Conservation (phyloP, 495 filamentous ascomycete species). For the Endocarpon pusillum region DNA sequence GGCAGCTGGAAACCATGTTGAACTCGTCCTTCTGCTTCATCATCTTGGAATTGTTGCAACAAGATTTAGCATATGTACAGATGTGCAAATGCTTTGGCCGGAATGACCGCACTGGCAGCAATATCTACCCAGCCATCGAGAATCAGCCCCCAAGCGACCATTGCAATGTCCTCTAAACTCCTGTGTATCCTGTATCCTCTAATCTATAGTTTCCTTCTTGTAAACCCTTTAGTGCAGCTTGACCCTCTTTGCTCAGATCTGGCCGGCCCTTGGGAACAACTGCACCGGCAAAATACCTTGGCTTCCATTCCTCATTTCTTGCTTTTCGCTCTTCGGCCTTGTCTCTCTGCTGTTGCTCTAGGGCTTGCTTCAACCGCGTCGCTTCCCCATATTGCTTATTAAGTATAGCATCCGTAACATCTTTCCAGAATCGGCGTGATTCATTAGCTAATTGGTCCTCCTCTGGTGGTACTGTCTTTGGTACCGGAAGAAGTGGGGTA, state of each 20-base stretch:
- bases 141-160: too few relatives aligned
- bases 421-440: slow-evolving; percentile 72
- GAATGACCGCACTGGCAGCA: too few relatives aligned
- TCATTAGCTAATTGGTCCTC: slow-evolving; percentile 75
- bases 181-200: slow-evolving; percentile 26
- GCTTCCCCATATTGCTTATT: slow-evolving; percentile 70
- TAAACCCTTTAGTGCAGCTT: slow-evolving; percentile 48
- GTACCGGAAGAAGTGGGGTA: slow-evolving; percentile 52
- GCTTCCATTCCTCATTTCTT: slow-evolving; percentile 52
- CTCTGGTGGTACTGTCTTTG: slow-evolving; percentile 60
- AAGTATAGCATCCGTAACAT: slow-evolving; percentile 74
- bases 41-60: too few relatives aligned
- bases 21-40: too few relatives aligned
- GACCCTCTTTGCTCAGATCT: slow-evolving; percentile 61
- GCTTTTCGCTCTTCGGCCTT: slow-evolving; percentile 63
- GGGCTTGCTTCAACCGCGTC: slow-evolving; percentile 71
- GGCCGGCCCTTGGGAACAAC: slow-evolving; percentile 62
- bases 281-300: slow-evolving; percentile 73
- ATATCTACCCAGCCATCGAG: too few relatives aligned
- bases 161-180: too few relatives aligned
- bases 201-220: slow-evolving; percentile 42
- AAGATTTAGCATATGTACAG: too few relatives aligned
- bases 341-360: slow-evolving; percentile 78
- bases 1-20: too few relatives aligned
- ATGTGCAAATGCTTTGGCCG: too few relatives aligned